Evolutionary conservation across 495 filamentous ascomycete genomes (phyloP).

Genomic region (Friedmanniomyces endolithicus): DNA sequence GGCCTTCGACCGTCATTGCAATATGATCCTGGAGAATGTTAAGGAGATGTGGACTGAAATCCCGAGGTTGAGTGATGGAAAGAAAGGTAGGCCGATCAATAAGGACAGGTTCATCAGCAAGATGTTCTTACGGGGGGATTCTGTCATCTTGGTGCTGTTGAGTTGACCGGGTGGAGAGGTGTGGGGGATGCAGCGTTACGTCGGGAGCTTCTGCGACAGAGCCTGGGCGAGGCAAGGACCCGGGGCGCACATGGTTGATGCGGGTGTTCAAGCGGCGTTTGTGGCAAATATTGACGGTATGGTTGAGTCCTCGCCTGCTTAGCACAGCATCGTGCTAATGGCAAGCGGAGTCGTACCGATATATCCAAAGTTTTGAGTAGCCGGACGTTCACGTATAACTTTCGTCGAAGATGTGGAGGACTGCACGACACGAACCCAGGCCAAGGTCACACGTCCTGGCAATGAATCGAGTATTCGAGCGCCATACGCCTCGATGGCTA

Average conservation of each 20-base stretch:
- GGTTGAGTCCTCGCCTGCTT: background rate
- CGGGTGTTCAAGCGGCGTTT: background rate
- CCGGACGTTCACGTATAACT: too few species aligned
- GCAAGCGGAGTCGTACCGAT: background rate
- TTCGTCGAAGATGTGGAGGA: too few species aligned
- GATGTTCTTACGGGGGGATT: conserved; percentile 93
- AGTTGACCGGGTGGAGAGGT: conserved; percentile 41
- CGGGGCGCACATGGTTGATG: background rate
- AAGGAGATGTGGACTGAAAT: conserved; percentile 99
- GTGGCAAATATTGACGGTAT: background rate
- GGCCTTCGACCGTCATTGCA: conserved; percentile 88
- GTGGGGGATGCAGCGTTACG: background rate
- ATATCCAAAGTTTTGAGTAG: too few species aligned
- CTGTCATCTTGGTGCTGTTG: conserved; percentile 82
- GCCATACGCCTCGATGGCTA: background rate
- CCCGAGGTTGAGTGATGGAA: conserved; percentile 58
- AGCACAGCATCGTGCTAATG: background rate
- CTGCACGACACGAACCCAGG: too few species aligned
- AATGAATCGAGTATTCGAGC: background rate
- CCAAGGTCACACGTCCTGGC: background rate
- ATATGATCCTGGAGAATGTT: conserved; percentile 95
- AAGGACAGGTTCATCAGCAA: conserved; percentile 98
- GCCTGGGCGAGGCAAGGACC: too few species aligned
- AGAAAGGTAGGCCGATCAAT: conserved; percentile 84
- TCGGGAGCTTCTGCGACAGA: too few species aligned